Base-by-base conservation (phyloP, 129 eudicot genomes). In the carrot (Daucus carota) region DNA sequence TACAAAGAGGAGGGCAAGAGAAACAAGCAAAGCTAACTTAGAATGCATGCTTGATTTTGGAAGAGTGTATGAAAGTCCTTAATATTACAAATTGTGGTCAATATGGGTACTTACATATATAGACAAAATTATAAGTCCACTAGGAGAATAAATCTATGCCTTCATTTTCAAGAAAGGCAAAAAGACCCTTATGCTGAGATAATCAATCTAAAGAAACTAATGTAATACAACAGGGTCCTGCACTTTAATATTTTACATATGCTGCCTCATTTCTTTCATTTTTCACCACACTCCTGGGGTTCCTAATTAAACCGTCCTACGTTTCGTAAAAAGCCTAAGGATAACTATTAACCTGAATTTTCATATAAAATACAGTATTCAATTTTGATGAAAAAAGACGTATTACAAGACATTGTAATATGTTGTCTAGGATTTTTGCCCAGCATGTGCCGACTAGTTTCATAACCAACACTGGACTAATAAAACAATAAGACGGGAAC, bases 91-190 rank as follows among this genome's bases (percentile, higher is more conserved):
- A 0, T 9, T 11, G 31, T n/a, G 9, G 63, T n/a, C 63, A n/a
- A n/a, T n/a, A n/a, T 54, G 63, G 62, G 28, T 54, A 54, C 63
- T 54, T 54, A n/a, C n/a, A n/a, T n/a, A n/a, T n/a, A 54, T 54
- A 54, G 31, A 54, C 63, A 54, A 54, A 52, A 8, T 9, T n/a
- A 9, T 0, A 9, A 22, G 14, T 52, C n/a, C n/a, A n/a, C n/a
- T n/a, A n/a, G n/a, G n/a, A n/a, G n/a, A n/a, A n/a, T 38, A 50
- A 50, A 50, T 47, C 6, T 47, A 47, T 47, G 54, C 22, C n/a
- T 47, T 47, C 54, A 17, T 47, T 47, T 47, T 47, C 54, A 47
- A 47, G 54, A 47, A 47, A 48, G 18, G 60, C 24, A 18, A 50
- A 20, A 50, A 50, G 26, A 50, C 26, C 28, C n/a, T 52, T 28